A percentile compares a stretch with the other conserved stretches of the same genome.
Evolutionary conservation across 257 asterid species (phyloP).

Genomic region (Orobanche coerulescens): DNA sequence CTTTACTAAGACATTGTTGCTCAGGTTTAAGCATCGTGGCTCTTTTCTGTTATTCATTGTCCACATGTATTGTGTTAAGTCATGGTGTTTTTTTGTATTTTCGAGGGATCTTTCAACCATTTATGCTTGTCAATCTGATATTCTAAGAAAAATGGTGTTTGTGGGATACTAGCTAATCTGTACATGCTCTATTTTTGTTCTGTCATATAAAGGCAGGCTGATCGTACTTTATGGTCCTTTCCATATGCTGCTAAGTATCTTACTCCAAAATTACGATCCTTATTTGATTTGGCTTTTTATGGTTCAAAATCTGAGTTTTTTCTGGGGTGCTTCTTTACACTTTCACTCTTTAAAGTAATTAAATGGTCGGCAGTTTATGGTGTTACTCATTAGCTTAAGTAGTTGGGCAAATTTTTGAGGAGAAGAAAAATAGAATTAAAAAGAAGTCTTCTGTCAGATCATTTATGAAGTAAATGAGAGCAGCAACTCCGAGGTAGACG

Average conservation of each 20-base stretch:
- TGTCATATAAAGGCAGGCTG: not conserved
- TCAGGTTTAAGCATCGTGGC: not conserved
- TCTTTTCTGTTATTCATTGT: not conserved
- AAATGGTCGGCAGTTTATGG: not conserved
- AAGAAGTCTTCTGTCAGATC: not conserved
- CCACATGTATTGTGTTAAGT: too few relatives aligned
- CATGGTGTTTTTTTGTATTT: not conserved
- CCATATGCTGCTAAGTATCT: not conserved
- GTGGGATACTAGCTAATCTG: not conserved
- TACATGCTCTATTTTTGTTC: not conserved
- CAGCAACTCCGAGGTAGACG: not conserved
- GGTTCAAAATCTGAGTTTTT: not conserved
- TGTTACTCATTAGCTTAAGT: not conserved
- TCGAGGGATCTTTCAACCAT: not conserved
- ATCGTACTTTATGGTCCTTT: not conserved
- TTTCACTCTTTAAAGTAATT: not conserved
- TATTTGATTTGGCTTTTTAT: not conserved
- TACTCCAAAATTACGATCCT: not conserved
- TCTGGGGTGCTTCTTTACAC: not conserved
- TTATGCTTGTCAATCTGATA: not conserved
- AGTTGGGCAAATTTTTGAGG: not conserved
- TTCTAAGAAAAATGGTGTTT: too few relatives aligned
- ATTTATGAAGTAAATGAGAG: not conserved
- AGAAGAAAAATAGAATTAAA: too few relatives aligned
- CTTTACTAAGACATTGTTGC: not conserved